Base-by-base conservation (phyloP, 2,329 filamentous ascomycete genomes). In the Graphilbum ipis-grandicollis region DNA sequence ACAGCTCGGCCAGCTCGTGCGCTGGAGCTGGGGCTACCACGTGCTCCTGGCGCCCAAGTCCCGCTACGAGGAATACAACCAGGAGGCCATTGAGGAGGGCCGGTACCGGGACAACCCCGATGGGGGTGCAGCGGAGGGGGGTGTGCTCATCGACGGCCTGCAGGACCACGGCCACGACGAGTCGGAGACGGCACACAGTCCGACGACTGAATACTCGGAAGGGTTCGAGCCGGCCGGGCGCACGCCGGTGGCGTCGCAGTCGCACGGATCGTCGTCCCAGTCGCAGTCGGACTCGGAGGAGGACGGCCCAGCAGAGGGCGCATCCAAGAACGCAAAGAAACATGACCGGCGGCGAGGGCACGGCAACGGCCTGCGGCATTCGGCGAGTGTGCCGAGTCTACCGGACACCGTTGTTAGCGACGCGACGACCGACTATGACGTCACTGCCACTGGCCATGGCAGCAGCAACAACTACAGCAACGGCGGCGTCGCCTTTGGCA, bases 11-110 rank as follows among this genome's bases (percentile, higher is more conserved):
- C 90, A 98, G 57, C 64, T 96, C 19, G 77, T 98, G 17, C 74
- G 90, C 41, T 98, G 90, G 90, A 94, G 83, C 44, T 98, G 90
- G 90, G 90, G 90, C 10, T 96, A 93, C 56, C 85, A 93, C 49
- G 77, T 96, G 28, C 65, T 98, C 15, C 65, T 98, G n/a, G 86
- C 86, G 15, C 84, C 88, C 15, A 79, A 83, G 46, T 74, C 78
- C 34, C 71, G 70, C 43, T 83, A 82, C 49, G 62, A 68, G 12
- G 73, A 80, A 37, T 76, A 80, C 40, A 64, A 70, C 35, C 49
- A 65, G 25, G 59, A 70, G 40, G 54, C 61, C 13, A 50, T 58
- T 15, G 70, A 73, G 47, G 66, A 69, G 58, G 71, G 78, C 14
- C 63, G 72, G 41, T 76, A 75, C 49, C 60, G 57, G 37, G 68